Conservation (phyloP, 768 basidiomycete genomes). For the Boletus subparvulus region DNA sequence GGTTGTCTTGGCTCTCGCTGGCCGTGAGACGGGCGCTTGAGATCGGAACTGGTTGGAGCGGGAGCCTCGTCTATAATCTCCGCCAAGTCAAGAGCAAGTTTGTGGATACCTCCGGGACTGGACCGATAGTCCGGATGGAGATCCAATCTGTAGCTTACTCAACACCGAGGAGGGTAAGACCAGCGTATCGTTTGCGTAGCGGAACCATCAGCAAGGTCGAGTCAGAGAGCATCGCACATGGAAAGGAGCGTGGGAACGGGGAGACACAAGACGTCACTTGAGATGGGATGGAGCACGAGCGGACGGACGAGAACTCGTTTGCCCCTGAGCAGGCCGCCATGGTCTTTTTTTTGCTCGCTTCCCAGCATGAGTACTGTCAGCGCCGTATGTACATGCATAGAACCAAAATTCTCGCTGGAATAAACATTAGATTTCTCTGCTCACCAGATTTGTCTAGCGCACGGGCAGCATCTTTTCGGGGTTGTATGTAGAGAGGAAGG, state of each 20-base stretch:
- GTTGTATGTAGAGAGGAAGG: too few relatives aligned
- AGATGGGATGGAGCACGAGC: constrained; percentile 15
- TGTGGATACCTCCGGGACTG: constrained; percentile 10
- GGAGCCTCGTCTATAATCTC: constrained; percentile 3
- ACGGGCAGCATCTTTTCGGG: too few relatives aligned
- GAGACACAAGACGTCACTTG: neutral
- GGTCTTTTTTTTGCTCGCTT: too few relatives aligned
- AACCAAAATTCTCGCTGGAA: too few relatives aligned
- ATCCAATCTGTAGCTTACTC: constrained; percentile 23
- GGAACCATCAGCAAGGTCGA: neutral
- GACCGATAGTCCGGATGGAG: constrained; percentile 15
- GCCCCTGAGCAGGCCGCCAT: neutral
- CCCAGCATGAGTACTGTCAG: too few relatives aligned
- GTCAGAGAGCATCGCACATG: constrained; percentile 19
- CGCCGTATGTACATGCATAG: too few relatives aligned
- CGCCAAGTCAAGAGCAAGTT: constrained; percentile 4
- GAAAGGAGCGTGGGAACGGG: constrained; percentile 18
- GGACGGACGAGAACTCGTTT: constrained; percentile 13
- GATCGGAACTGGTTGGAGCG: neutral
- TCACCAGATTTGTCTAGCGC: too few relatives aligned
- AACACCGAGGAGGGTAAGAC: constrained; percentile 17
- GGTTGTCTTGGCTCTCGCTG: constrained; percentile 2
- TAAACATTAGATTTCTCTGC: too few relatives aligned
- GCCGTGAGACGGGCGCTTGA: neutral
- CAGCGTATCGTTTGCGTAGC: neutral